Percentiles rank a stretch among this genome's conserved stretches.
Evolutionary conservation across 2,329 filamentous ascomycete species (phyloP).

Genomic region (Venturia carpophila): DNA sequence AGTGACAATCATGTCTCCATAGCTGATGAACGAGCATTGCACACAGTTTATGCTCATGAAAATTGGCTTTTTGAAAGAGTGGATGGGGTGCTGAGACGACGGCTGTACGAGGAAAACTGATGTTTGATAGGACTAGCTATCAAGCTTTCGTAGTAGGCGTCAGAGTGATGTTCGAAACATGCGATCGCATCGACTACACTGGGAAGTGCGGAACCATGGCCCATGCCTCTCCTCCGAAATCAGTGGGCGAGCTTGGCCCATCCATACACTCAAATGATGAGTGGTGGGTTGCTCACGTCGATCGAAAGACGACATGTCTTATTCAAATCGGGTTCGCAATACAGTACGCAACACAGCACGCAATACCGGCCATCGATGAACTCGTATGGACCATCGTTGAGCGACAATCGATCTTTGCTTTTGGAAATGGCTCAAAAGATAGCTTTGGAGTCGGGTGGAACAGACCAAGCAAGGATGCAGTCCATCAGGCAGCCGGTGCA

Average conservation of each 20-base stretch:
- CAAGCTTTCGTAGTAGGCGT: conserved; percentile 84
- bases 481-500: not conserved
- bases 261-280: conserved; percentile 78
- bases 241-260: conserved; percentile 74
- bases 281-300: conserved; percentile 58
- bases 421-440: too few relatives aligned
- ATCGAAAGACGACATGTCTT: conserved; percentile 55
- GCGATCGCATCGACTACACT: conserved; percentile 71
- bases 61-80: conserved; percentile 44
- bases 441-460: too few relatives aligned
- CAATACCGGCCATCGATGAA: too few relatives aligned
- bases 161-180: conserved; percentile 81
- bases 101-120: not conserved
- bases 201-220: conserved; percentile 83
- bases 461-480: too few relatives aligned
- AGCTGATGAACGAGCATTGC: conserved; percentile 68
- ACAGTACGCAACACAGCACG: too few relatives aligned
- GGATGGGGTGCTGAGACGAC: conserved; percentile 12
- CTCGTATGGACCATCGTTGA: too few relatives aligned
- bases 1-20: conserved; percentile 75
- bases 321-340: conserved; percentile 49
- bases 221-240: conserved; percentile 79
- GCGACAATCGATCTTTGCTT: too few relatives aligned
- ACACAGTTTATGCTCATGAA: conserved; percentile 61
- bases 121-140: conserved; percentile 63